Percentiles rank a stretch among this genome's conserved stretches.
These are phyloP conservation scores for Farysia itapuensis DNA, from an alignment of 1,284 basidiomycete species.

Conservation along the genomic window DNA sequence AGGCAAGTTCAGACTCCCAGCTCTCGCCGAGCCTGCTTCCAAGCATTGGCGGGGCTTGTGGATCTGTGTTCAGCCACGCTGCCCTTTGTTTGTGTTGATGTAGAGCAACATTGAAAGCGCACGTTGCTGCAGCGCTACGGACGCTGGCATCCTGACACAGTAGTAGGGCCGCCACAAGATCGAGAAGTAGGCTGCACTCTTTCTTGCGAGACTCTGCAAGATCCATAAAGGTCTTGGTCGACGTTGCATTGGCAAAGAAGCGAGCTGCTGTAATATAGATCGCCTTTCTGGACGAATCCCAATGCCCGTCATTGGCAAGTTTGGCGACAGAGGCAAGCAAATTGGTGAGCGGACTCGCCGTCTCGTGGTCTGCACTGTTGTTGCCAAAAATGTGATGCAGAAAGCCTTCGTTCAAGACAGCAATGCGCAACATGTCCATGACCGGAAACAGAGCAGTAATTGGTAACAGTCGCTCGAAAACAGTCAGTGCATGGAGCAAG, in stretches of 20 bases:
- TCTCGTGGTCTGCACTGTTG: slow-evolving; percentile 4
- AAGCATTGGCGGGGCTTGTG: slow-evolving; percentile 63
- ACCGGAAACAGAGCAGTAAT: slow-evolving; percentile 74
- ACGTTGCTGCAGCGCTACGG: slow-evolving; percentile 75
- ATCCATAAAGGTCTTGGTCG: slow-evolving; percentile 63
- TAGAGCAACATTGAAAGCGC: slow-evolving; percentile 73
- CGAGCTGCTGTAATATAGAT: slow-evolving; percentile 69
- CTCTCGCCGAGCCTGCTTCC: slow-evolving; percentile 66
- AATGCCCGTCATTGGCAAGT: slow-evolving; percentile 60
- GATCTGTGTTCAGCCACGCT: slow-evolving; percentile 25
- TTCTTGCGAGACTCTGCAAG: slow-evolving; percentile 65
- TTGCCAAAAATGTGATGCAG: slow-evolving; percentile 3
- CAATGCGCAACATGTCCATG: slow-evolving; percentile 80
- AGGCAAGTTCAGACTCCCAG: slow-evolving; percentile 79
- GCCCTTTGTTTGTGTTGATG: slow-evolving; percentile 30
- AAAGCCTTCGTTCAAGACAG: slow-evolving; percentile 67
- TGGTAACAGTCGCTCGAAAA: slow-evolving; percentile 61
- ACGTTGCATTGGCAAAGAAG: slow-evolving; percentile 74
- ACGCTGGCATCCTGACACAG: slow-evolving; percentile 71
- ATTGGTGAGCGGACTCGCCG: slow-evolving; percentile 7
- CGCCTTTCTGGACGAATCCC: slow-evolving; percentile 64
- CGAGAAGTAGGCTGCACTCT: slow-evolving; percentile 58
- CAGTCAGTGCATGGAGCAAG: neutral
- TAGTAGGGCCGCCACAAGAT: slow-evolving; percentile 69
- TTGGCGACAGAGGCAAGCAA: slow-evolving; percentile 12